Evolutionary conservation across 148 eudicot species (phyloP), one percentile per base, ranked within the genome.

Genomic region (Chenopodium quinoa): DNA sequence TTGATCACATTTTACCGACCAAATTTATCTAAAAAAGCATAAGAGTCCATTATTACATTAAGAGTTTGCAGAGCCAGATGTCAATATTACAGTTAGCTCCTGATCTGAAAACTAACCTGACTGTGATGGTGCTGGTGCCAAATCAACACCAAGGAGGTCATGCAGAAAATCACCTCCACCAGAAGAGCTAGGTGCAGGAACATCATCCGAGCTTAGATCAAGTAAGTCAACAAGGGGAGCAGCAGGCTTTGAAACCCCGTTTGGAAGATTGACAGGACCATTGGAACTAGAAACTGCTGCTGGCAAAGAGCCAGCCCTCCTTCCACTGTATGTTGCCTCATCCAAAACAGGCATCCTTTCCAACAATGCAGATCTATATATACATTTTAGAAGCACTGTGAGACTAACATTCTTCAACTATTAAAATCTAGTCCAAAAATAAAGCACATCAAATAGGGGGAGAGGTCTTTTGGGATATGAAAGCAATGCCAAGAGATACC

Each of bases 271-370:
- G 56, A 89, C 88, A 73, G 90, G 87, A 22, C 95, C 97, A 69
- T 90, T 87, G 76, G 97, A 88, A 73, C 88, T 86, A 77, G 98
- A 86, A 88, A 83, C 79, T 74, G 90, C 82, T 78, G 94, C 82
- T 12, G 93, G 89, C 82, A 92, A 85, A 46, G 98, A 91, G 81
- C 99, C 99, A 79, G 88, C 89, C 82, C 83, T 96, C 82, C 86
- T 93, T 78, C 93, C 97, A 72, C 89, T 90, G 85, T 82, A 91
- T 71, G 95, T 96, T 76, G 98, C 93, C 88, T 96, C 99, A 85
- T 96, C 99, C 80, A 96, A 92, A 71, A 93, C 98, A 71, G 99
- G 99, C 99, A 96, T 96, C 84, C 95, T 89, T 84, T 96, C 99
- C 73, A 94, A 91, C 82, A 96, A 85, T 29, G 91, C 75, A 85